Evolutionary conservation across 2,329 filamentous ascomycete species (phyloP).

Genomic region (Colletotrichum sp.): DNA sequence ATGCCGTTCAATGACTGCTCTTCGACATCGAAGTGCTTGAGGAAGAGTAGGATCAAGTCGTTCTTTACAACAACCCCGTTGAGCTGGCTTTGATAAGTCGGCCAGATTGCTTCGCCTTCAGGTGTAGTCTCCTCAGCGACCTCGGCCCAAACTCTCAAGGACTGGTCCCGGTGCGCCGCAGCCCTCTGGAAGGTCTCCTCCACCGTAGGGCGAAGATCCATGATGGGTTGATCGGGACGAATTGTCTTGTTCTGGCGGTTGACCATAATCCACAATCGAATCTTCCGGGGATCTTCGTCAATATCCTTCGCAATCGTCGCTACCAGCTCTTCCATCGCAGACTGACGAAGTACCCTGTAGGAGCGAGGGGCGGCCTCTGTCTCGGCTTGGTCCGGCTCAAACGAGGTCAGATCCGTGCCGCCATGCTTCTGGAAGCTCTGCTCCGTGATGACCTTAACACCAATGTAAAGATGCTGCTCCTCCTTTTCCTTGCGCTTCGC

Average conservation of each 20-base stretch:
- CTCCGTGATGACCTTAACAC: slow-evolving; percentile 81
- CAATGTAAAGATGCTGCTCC: slow-evolving; percentile 92
- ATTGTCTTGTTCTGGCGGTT: slow-evolving; percentile 98
- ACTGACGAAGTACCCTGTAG: slow-evolving; percentile 77
- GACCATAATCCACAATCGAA: slow-evolving; percentile 96
- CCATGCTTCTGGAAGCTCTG: slow-evolving; percentile 81
- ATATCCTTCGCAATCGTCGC: slow-evolving; percentile 74
- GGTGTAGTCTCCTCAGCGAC: slow-evolving; percentile 68
- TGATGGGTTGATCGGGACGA: slow-evolving; percentile 85
- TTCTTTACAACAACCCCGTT: slow-evolving; percentile 63
- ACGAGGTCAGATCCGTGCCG: slow-evolving; percentile 81
- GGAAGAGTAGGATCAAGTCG: slow-evolving; percentile 79
- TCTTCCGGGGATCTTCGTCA: slow-evolving; percentile 67
- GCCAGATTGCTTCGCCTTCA: slow-evolving; percentile 77
- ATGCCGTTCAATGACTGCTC: slow-evolving; percentile 77
- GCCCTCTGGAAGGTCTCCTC: slow-evolving; percentile 68
- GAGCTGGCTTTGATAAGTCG: slow-evolving; percentile 63
- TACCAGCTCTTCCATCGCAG: slow-evolving; percentile 78
- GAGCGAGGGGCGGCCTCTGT: slow-evolving; percentile 73
- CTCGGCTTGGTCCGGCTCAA: slow-evolving; percentile 62
- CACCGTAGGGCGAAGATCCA: slow-evolving; percentile 76
- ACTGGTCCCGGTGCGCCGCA: slow-evolving; percentile 67
- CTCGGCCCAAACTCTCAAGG: slow-evolving; percentile 88
- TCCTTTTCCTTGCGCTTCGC: slow-evolving; percentile 86
- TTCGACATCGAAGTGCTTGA: slow-evolving; percentile 89